Conservation (phyloP, 352 stramenopile species). For the Aphanomyces cochlioides region DNA sequence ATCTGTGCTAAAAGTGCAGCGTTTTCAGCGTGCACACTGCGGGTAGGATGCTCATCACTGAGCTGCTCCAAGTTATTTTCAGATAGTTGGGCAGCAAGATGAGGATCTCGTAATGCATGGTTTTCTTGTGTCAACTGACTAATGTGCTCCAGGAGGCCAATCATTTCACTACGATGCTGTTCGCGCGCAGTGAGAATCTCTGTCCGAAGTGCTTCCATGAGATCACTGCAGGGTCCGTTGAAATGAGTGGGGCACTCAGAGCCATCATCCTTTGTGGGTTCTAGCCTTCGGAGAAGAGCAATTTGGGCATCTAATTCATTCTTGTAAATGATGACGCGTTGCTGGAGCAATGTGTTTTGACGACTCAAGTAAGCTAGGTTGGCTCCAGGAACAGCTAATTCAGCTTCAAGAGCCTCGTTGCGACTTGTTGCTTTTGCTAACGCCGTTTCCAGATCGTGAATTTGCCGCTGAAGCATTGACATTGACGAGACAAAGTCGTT, state of each 20-base stretch:
- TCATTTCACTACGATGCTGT: slow-evolving; percentile 15
- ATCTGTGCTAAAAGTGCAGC: slow-evolving; percentile 8
- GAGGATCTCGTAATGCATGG: not conserved
- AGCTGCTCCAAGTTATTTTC: no score
- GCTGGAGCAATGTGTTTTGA: slow-evolving; percentile 20
- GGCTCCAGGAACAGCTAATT: slow-evolving; percentile 5
- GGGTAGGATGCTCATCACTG: not conserved
- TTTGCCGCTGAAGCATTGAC: slow-evolving; percentile 18
- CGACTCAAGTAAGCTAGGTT: slow-evolving; percentile 19
- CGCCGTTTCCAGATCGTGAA: slow-evolving; percentile 11
- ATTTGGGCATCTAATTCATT: slow-evolving; percentile 17
- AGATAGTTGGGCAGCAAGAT: not conserved
- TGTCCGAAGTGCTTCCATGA: slow-evolving; percentile 22
- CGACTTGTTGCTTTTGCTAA: not conserved
- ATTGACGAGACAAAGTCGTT: slow-evolving; percentile 20
- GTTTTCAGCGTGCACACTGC: slow-evolving; percentile 22
- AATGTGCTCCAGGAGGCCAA: slow-evolving; percentile 21
- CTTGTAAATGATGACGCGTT: slow-evolving; percentile 18
- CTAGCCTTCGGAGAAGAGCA: not conserved
- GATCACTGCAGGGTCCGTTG: slow-evolving; percentile 21
- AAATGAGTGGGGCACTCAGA: slow-evolving; percentile 17
- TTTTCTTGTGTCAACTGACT: slow-evolving; percentile 7
- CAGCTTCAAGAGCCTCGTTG: not conserved
- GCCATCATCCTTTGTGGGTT: slow-evolving; percentile 4
- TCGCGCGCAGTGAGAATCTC: slow-evolving; percentile 23